phyloP scores from a whole-genome alignment of 768 basidiomycete species.

The Solioccasus polychromus region DNA sequence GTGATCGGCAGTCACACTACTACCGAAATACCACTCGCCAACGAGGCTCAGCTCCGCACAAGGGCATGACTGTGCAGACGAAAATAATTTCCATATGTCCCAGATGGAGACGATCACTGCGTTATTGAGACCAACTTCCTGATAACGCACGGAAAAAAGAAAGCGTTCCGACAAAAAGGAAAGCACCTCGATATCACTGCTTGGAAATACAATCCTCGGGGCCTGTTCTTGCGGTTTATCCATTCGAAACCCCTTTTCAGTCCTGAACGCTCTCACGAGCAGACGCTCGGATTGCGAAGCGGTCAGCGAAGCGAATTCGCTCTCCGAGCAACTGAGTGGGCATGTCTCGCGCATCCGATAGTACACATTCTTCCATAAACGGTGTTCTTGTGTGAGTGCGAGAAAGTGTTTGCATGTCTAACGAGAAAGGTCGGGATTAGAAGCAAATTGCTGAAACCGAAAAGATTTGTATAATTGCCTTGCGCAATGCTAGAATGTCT shows the following conservation, averaged over 20 bases:
- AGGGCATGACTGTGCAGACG: conserved; percentile 4
- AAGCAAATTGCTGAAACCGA: neutral
- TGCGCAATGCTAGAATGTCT: conserved; percentile 4
- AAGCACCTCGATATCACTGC: too few species aligned
- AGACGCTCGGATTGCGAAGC: neutral
- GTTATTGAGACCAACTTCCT: too few species aligned
- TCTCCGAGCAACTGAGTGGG: neutral
- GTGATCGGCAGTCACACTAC: conserved; percentile 3
- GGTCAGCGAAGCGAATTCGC: conserved; percentile 3
- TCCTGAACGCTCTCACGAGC: conserved; percentile 7
- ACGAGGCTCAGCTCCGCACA: conserved; percentile 4
- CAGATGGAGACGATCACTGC: conserved; percentile 13
- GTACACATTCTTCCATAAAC: conserved; percentile 5
- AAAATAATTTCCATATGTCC: conserved; percentile 4
- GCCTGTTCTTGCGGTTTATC: neutral
- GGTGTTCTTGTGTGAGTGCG: conserved; percentile 1
- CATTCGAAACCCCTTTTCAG: conserved; percentile 2
- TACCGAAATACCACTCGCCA: conserved; percentile 2
- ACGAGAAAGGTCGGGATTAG: neutral
- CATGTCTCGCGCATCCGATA: conserved; percentile 2
- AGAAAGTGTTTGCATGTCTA: conserved; percentile 13
- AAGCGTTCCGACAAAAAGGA: conserved; percentile 11
- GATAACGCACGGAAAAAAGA: conserved; percentile 13
- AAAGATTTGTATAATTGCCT: neutral
- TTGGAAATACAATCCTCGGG: too few species aligned